Evolutionary conservation across 1,284 basidiomycete genomes (phyloP), one percentile per base, ranked within the genome.

Genomic region (Mycosarcoma mackinlayi): DNA sequence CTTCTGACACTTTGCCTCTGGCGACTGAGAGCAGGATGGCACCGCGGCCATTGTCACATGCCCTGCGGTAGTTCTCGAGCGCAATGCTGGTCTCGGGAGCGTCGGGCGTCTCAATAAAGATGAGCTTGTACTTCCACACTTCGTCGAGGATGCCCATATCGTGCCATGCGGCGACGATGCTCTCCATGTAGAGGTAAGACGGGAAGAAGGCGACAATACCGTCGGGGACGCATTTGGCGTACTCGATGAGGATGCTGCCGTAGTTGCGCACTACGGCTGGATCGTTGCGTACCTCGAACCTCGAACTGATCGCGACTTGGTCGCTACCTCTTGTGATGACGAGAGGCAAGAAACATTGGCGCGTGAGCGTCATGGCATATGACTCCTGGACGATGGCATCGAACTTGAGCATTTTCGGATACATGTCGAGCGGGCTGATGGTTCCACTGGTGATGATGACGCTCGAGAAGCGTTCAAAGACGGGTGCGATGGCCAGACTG

Each of bases 121-220:
- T 94, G 42, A 99, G 87, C 85, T 99, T 99, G 86, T 98, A 90
- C 85, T 98, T 98, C 94, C 96, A 98, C 18, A 97, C 96, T 86
- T 99, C 94, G 79, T 95, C 97, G 64, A 99, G 85, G 75, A 98
- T 98, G 42, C 95, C 96, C 96, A 99, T 98, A 83, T 99, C 96
- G 83, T 98, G 97, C 96, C 96, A 99, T 13, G 96, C 96, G 3
- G 94, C 93, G 19, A 98, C 96, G 70, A 99, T 99, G 31, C 92
- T 94, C 85, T 99, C 96, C 96, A 99, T 99, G 85, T 99, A 99
- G 24, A 99, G 88, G 85, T 99, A 99, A 82, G 92, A 94, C 16
- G 96, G 96, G 85, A 99, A 99, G 87, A 99, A 99, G 8, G 94
- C 95, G 30, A 98, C 96, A 64, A 99, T 92, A n/a, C 96, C 96